Conservation (phyloP, 495 filamentous ascomycete species). For the Pyrenula aspistea region DNA sequence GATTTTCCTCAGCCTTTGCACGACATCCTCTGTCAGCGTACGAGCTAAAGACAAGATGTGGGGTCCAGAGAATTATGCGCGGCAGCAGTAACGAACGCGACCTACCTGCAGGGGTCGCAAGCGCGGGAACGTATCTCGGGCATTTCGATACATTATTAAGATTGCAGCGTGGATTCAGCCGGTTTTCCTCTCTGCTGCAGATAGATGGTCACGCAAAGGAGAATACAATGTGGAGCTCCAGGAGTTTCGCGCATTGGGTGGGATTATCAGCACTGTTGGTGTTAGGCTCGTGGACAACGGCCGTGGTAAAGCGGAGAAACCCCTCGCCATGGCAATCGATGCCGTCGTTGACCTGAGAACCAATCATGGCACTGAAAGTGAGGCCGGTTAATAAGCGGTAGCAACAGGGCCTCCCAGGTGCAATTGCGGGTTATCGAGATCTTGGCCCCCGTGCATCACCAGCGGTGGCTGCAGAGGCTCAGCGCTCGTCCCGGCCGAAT, state of each 20-base stretch:
- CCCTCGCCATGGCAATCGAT: neutral
- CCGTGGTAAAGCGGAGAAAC: neutral
- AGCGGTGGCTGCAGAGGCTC: too few relatives aligned
- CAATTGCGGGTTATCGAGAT: too few relatives aligned
- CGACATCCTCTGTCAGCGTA: too few relatives aligned
- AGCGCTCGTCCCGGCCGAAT: too few relatives aligned
- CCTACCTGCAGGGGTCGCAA: neutral
- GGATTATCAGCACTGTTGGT: neutral
- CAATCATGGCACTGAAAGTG: neutral
- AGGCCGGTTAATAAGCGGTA: too few relatives aligned
- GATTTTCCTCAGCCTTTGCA: constrained; percentile 11
- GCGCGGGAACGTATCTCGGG: neutral
- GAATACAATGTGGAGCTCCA: neutral
- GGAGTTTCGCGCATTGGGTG: neutral
- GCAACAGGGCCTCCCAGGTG: too few relatives aligned
- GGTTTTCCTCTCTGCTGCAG: neutral
- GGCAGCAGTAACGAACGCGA: neutral
- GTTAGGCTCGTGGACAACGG: neutral
- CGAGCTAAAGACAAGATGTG: too few relatives aligned
- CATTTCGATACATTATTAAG: neutral
- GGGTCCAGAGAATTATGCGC: too few relatives aligned
- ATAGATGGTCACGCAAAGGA: neutral
- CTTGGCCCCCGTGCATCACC: too few relatives aligned
- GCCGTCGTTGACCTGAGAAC: neutral
- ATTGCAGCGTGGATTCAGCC: too few relatives aligned